Evolutionary conservation across 2,329 filamentous ascomycete genomes (phyloP), one percentile per base, ranked within the genome.

Genomic region (Fusarium fracticaudum): DNA sequence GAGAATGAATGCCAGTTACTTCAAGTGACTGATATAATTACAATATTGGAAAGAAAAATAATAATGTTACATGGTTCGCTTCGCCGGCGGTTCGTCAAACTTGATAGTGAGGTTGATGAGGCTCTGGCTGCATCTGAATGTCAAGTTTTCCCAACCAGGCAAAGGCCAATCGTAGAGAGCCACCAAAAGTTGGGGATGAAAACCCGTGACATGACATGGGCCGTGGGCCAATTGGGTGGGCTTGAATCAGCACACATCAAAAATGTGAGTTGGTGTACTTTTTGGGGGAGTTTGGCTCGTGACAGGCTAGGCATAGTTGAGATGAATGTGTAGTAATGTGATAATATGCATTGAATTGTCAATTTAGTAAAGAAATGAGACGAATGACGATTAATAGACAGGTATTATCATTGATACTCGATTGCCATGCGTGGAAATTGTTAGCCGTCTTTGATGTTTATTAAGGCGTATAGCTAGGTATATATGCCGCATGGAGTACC

Each of bases 161-260:
- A 59, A 48, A 55, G 60, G 18, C 69, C 69, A 73, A 67, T 73
- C 29, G 47, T n/a, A 61, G 44, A 57, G 45, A 50, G n/a, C 67
- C 67, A 60, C 53, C 31, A 57, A 60, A 50, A 50, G 41, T 59
- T 53, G 58, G 60, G 57, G 54, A 74, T 43, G 44, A 71, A 76
- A 72, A 60, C 74, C 71, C 74, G 74, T 76, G 74, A 76, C 74
- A 71, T 71, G 71, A 62, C 71, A 72, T 72, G 41, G 60, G 43
- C 29, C 44, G 59, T 63, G 53, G 67, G 40, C 58, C 58, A 69
- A 69, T 69, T 64, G 33, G 17, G 43, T 44, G 65, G 65, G 44
- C 43, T 69, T 57, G 26, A 69, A 69, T 41, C 37, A 13, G 33
- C 37, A 60, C 67, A 69, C 50, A 69, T 44, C 26, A 64, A 69